Conservation (phyloP, 2,329 filamentous ascomycete genomes). For the Alternaria sp. region DNA sequence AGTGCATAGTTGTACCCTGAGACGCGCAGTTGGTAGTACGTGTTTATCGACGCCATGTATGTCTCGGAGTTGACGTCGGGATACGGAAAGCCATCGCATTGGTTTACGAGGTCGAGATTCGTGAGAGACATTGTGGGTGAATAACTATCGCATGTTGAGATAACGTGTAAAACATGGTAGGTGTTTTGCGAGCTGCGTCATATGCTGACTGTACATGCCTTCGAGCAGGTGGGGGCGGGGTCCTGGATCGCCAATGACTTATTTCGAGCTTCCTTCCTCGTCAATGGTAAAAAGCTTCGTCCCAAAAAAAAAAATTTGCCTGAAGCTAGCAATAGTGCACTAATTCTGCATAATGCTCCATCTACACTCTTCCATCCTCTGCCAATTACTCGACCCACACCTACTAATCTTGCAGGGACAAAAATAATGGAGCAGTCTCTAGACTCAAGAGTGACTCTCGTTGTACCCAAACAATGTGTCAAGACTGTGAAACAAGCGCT, state of each 20-base stretch:
- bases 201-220: slow-evolving; percentile 5
- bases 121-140: slow-evolving; percentile 49
- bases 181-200: slow-evolving; percentile 22
- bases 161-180: slow-evolving; percentile 1
- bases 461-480: slow-evolving; percentile 48
- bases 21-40: slow-evolving; percentile 72
- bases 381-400: not conserved
- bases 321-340: slow-evolving; percentile 8
- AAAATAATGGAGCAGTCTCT: not conserved
- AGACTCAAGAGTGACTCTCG: slow-evolving; percentile 19
- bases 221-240: slow-evolving; percentile 40
- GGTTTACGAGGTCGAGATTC: slow-evolving; percentile 64
- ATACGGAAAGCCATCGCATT: slow-evolving; percentile 82
- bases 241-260: slow-evolving; percentile 12
- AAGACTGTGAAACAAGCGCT: slow-evolving; percentile 53
- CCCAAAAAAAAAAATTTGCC: not conserved
- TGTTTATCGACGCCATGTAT: slow-evolving; percentile 63
- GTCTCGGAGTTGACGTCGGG: slow-evolving; percentile 64
- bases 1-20: slow-evolving; percentile 67
- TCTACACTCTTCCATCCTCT: not conserved
- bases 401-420: not conserved
- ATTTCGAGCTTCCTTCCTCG: not conserved
- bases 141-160: slow-evolving; percentile 1
- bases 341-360: not conserved
- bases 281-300: not conserved